Conservation (phyloP, 2,329 filamentous ascomycete species). For the Didymella pinodella region DNA sequence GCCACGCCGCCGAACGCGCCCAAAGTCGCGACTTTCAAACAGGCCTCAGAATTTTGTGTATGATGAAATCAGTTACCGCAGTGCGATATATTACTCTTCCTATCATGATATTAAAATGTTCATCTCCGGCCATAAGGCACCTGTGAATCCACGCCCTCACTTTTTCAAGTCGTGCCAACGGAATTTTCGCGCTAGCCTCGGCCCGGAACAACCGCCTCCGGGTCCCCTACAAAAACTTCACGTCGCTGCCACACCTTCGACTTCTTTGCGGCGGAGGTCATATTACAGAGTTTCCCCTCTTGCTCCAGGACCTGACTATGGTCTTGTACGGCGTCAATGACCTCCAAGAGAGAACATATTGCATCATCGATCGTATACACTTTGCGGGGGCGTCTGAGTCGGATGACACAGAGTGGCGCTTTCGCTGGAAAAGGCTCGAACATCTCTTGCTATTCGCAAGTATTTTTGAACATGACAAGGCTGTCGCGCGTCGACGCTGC, state of each 20-base stretch:
- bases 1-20: background rate
- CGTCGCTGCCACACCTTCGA: slow-evolving; percentile 52
- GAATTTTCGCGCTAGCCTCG: slow-evolving; percentile 9
- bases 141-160: background rate
- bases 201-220: slow-evolving; percentile 15
- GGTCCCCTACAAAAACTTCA: slow-evolving; percentile 34
- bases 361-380: slow-evolving; percentile 63
- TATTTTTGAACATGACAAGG: background rate
- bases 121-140: slow-evolving; percentile 48
- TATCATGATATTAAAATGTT: slow-evolving; percentile 46
- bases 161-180: background rate
- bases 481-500: too few relatives aligned
- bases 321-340: slow-evolving; percentile 74
- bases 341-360: slow-evolving; percentile 78
- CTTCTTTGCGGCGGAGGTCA: slow-evolving; percentile 77
- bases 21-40: slow-evolving; percentile 2
- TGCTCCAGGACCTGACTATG: slow-evolving; percentile 69
- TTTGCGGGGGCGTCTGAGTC: slow-evolving; percentile 46
- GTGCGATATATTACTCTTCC: slow-evolving; percentile 52
- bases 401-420: slow-evolving; percentile 41
- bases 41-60: slow-evolving; percentile 48
- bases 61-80: slow-evolving; percentile 48
- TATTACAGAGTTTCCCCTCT: slow-evolving; percentile 74
- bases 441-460: slow-evolving; percentile 46
- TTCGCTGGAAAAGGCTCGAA: slow-evolving; percentile 61